Base-by-base conservation (phyloP, 139 green algal genomes). In the Deuterostichococcus epilithicus region DNA sequence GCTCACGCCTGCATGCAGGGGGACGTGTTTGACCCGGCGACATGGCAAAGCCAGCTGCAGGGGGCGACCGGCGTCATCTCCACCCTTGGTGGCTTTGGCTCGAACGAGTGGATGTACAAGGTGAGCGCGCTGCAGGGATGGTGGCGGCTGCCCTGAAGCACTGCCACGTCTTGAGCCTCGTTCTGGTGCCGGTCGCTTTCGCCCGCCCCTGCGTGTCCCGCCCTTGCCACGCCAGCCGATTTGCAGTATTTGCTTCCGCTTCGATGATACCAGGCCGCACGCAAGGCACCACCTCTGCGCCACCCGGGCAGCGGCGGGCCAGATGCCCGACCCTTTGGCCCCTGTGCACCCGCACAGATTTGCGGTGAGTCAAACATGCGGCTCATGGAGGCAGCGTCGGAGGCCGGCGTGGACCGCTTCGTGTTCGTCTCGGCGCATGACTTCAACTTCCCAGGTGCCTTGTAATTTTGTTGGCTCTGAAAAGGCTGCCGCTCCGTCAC, bases 381-480 rank as follows among this genome's bases (percentile, higher is more conserved):
- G 20, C 74, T 88, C 1, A 91, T 97, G n/a, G 84, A 92, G 38
- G 86, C 88, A n/a, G 88, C 90, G 3, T 81, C 82, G 6, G 82
- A 77, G 8, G 89, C 89, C 0, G 89, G 86, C 4, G 89, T 97
- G 6, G 76, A 86, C 0, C 81, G 94, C 26, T 93, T 93, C 78
- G 90, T 89, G 1, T 97, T 94, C 82, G 89, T 98, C 22, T 95
- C 89, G 6, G 92, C 92, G 3, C 84, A 94, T 72, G 89, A 96
- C 60, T 93, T 90, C 36, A 86, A 83, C 28, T 72, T 95, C 0
- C 90, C 91, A 33, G 89, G 87, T 68, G 67, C 85, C 42, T 13
- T 23, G n/a, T n/a, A n/a, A n/a, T n/a, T n/a, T n/a, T n/a, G n/a
- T n/a, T n/a, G n/a, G n/a, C n/a, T n/a, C n/a, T n/a, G n/a, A n/a